A percentile compares a stretch with the other conserved stretches of the same genome.
Conservation (phyloP, 345 rosid genomes). For the Corymbia maculata region DNA sequence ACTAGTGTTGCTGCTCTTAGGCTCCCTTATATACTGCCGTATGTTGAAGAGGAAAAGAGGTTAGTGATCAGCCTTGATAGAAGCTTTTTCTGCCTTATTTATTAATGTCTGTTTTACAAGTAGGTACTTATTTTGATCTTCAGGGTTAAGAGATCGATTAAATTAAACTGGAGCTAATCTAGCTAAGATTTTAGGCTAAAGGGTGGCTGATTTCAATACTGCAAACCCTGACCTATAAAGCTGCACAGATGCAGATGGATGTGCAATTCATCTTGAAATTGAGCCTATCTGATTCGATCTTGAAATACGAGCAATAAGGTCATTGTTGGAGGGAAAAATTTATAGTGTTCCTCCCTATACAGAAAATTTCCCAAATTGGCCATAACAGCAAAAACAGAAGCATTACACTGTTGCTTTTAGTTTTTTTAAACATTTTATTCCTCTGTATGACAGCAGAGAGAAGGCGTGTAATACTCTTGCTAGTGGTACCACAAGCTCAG, state of each 20-base stretch:
- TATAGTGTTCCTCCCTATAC: not conserved
- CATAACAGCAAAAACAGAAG: not conserved
- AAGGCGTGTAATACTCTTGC: not conserved
- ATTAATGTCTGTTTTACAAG: not conserved
- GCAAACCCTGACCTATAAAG: not conserved
- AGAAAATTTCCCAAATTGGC: not conserved
- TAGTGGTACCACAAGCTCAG: not conserved
- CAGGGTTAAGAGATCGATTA: not conserved
- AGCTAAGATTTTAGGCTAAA: not conserved
- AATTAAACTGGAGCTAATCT: not conserved
- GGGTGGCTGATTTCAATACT: not conserved
- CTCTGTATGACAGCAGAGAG: not conserved
- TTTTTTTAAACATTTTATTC: not conserved
- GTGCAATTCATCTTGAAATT: not conserved
- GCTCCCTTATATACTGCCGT: not conserved
- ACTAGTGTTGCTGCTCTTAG: not conserved
- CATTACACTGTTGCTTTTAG: not conserved
- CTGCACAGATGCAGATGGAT: not conserved
- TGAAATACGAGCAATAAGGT: not conserved
- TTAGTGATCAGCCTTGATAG: not conserved
- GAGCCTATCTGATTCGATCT: not conserved
- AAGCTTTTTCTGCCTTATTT: not conserved
- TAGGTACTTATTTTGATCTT: not conserved
- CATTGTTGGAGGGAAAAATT: not conserved
- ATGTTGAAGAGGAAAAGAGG: not conserved